phyloP scores from a whole-genome alignment of 345 rosid genomes.

The Sisymbrium altissimum region DNA sequence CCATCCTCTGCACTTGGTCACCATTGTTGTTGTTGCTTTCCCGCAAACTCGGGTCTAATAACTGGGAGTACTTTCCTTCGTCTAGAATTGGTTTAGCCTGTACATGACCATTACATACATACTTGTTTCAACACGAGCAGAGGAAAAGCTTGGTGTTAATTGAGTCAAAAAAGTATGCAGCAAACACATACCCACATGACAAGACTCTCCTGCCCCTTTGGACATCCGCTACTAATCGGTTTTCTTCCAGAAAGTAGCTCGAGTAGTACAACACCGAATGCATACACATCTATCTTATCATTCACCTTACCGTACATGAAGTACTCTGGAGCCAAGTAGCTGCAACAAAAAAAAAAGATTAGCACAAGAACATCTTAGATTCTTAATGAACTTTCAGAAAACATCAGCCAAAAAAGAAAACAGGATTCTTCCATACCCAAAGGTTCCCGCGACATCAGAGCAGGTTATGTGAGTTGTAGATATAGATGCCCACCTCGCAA shows the following conservation, averaged over 20 bases:
- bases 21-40: conserved; percentile 28
- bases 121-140: not conserved
- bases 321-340: conserved; percentile 98
- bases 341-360: conserved; percentile 33
- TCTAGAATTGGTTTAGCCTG: conserved; percentile 86
- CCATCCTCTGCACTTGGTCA: conserved; percentile 69
- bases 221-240: conserved; percentile 63
- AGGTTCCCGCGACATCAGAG: conserved; percentile 90
- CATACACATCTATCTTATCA: conserved; percentile 89
- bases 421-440: conserved; percentile 54
- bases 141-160: not conserved
- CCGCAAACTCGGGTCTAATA: conserved; percentile 57
- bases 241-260: conserved; percentile 90
- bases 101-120: not conserved
- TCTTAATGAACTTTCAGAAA: not conserved
- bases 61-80: conserved; percentile 53
- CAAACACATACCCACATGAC: conserved; percentile 92
- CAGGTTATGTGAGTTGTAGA: conserved; percentile 60
- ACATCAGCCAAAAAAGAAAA: not conserved
- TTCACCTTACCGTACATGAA: conserved; percentile 90
- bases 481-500: conserved; percentile 69
- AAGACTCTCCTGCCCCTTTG: conserved; percentile 84
- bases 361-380: not conserved
- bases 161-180: conserved; percentile 41
- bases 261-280: conserved; percentile 92